Conservation (phyloP, 1,284 basidiomycete species). For the Sporisorium scitamineum region DNA sequence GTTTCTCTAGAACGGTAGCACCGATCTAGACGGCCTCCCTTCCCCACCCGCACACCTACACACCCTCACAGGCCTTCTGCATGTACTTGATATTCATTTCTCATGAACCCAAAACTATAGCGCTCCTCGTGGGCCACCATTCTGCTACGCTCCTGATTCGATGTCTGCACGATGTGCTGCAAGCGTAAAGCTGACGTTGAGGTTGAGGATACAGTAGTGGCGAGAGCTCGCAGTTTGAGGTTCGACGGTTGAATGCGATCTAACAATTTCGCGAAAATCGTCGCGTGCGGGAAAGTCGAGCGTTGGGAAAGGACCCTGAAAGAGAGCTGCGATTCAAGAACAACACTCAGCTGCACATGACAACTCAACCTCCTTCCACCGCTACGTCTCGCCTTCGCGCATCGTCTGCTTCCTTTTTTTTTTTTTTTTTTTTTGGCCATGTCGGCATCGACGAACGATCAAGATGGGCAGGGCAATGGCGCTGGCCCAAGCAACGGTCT, state of each 20-base stretch:
- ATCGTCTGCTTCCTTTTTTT: background rate
- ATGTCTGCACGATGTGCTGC: background rate
- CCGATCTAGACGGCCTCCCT: background rate
- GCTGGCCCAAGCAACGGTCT: slow-evolving; percentile 16
- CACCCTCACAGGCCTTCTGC: slow-evolving; percentile 12
- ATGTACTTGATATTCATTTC: slow-evolving; percentile 33
- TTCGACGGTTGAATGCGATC: background rate
- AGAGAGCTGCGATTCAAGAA: slow-evolving; percentile 2
- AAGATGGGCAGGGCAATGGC: background rate
- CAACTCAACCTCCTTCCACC: background rate
- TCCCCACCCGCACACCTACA: background rate
- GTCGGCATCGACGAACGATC: slow-evolving; percentile 2
- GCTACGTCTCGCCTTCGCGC: background rate
- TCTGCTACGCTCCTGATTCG: slow-evolving; percentile 15
- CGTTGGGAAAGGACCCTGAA: slow-evolving; percentile 3
- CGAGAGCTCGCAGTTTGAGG: background rate
- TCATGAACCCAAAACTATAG: slow-evolving; percentile 32
- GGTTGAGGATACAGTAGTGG: background rate
- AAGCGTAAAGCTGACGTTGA: no score
- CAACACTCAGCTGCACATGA: slow-evolving; percentile 3
- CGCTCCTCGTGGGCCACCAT: slow-evolving; percentile 18
- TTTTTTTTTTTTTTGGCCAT: background rate
- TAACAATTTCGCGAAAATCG: background rate
- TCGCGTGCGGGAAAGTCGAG: slow-evolving; percentile 2
- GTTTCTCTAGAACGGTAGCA: background rate